Conservation (phyloP, 192 early-diverging fungal genomes). For the Linnemannia schmuckeri region DNA sequence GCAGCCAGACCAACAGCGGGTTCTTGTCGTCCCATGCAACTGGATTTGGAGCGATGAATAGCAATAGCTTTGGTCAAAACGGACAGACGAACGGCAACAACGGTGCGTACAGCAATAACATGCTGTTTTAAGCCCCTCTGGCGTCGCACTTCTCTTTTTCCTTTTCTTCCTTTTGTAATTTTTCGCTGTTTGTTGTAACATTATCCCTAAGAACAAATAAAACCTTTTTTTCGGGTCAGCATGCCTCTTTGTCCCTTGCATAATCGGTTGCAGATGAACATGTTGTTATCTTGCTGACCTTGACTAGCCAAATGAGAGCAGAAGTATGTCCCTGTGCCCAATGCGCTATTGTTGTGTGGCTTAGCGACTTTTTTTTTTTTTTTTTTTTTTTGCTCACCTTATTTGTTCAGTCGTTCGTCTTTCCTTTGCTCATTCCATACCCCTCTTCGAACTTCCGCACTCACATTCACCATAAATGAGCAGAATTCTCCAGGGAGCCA, state of each 20-base stretch:
- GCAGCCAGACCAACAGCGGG: constrained; percentile 5
- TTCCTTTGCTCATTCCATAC: not conserved
- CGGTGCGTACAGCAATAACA: constrained; percentile 33
- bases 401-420: not conserved
- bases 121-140: constrained; percentile 22
- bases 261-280: not conserved
- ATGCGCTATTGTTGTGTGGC: constrained; percentile 17
- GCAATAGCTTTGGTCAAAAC: not conserved
- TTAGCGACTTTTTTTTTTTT: constrained; percentile 17
- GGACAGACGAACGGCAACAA: constrained; percentile 10
- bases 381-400: constrained; percentile 17
- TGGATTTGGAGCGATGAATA: constrained; percentile 33
- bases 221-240: not conserved
- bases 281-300: not conserved
- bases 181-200: not conserved
- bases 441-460: constrained; percentile 9
- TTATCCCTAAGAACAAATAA: not conserved
- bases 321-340: not conserved
- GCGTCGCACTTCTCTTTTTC: not conserved
- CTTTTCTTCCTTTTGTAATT: not conserved
- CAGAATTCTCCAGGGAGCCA: constrained; percentile 42
- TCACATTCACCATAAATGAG: constrained; percentile 29
- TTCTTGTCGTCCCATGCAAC: constrained; percentile 39
- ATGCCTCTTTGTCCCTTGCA: not conserved
- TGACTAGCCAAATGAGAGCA: too few relatives aligned